Evolutionary conservation across 164 flowering plant genomes (phyloP), one percentile per base, ranked within the genome.

Genomic region (Sextonia rubra): DNA sequence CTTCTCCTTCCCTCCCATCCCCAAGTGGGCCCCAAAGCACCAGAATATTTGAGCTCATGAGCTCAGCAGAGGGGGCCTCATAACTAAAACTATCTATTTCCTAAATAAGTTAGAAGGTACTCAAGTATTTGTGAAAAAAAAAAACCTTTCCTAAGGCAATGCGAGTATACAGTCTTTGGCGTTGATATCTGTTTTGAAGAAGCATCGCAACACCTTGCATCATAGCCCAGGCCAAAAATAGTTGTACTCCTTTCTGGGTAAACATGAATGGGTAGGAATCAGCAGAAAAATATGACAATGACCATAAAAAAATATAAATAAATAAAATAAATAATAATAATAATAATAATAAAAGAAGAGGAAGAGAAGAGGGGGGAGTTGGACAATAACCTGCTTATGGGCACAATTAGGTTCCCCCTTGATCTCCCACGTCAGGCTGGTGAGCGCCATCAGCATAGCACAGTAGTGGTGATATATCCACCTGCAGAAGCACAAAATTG

Each of bases 131-230:
- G 8, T 56, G 22, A 24, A 22, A 23, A 29, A 49, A 64, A 8
- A 20, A 24, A 58, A 93, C 99, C 98, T 95, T 95, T 77, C 99
- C 99, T 78, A 95, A 71, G 12, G 99, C 99, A 83, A 95, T 95
- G 63, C 99, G 99, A 72, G 99, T 95, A 79, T 93, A 95, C 15
- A 95, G 84, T 75, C 99, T 88, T 76, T 91, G 99, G 37, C 99
- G 89, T 66, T 95, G 99, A 80, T 95, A 95, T 84, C 97, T 85
- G 70, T 95, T 95, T 73, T 95, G 99, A 8, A 95, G 84, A 77
- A 95, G 89, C 99, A 95, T 95, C 47, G 97, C 97, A 74, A 95
- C 81, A 76, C 97, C 99, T 91, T 95, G 99, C 98, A 95, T 86
- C 77, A 93, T 89, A 66, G 99, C 98, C 99, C 98, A 95, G 67